These are phyloP conservation scores for Rubia tinctorum DNA, from an alignment of 305 asterid genomes.

Conservation along the genomic window DNA sequence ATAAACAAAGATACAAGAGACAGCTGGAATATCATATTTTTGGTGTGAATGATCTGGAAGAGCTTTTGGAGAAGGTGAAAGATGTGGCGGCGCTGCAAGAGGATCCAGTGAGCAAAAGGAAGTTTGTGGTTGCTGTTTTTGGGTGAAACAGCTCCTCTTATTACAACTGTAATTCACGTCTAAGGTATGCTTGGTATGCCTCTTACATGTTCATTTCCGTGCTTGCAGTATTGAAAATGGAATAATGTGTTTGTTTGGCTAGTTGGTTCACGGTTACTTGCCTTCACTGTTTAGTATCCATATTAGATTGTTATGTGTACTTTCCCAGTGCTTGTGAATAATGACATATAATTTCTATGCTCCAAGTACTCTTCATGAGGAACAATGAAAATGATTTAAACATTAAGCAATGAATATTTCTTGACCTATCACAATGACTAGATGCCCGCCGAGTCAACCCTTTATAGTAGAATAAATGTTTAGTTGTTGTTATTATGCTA, in stretches of 20 bases:
- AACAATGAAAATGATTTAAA: too few species aligned
- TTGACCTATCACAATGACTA: too few species aligned
- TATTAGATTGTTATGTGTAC: background rate
- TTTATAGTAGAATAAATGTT: background rate
- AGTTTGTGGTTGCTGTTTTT: conserved; percentile 53
- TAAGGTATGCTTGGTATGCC: conserved; percentile 28
- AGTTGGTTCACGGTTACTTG: background rate
- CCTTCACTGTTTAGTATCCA: background rate
- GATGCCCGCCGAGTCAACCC: too few species aligned
- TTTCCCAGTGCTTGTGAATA: background rate
- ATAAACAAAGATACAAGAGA: conserved; percentile 75
- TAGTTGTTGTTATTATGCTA: background rate
- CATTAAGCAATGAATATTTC: background rate
- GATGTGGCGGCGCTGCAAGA: conserved; percentile 69
- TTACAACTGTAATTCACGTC: conserved; percentile 14
- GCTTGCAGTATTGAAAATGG: background rate
- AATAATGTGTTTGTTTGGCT: background rate
- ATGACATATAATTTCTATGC: background rate
- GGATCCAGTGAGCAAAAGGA: conserved; percentile 62
- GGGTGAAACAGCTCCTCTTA: conserved; percentile 33
- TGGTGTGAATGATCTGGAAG: conserved; percentile 67
- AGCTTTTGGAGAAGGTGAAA: conserved; percentile 62
- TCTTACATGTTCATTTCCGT: conserved; percentile 8
- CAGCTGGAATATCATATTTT: conserved; percentile 52
- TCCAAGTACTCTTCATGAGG: background rate